Evolutionary conservation across 495 filamentous ascomycete species (phyloP).

Genomic region (Talaromyces trachyspermus): DNA sequence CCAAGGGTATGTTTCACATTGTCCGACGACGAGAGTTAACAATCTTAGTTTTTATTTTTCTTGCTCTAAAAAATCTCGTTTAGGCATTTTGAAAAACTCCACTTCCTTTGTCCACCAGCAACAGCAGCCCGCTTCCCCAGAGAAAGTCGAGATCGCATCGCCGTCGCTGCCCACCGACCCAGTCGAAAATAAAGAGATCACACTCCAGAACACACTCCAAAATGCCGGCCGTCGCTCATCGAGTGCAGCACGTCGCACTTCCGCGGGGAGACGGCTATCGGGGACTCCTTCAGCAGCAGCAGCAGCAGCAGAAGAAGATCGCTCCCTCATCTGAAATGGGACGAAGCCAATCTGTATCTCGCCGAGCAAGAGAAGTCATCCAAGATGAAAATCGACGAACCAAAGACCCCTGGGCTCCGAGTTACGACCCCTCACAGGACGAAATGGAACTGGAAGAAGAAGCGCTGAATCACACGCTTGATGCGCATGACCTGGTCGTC

Average conservation of each 20-base stretch:
- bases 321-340: conserved; percentile 83
- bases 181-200: conserved; percentile 67
- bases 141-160: conserved; percentile 17
- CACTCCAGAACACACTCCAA: conserved; percentile 83
- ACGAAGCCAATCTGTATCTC: conserved; percentile 93
- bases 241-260: conserved; percentile 45
- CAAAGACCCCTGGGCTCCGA: conserved; percentile 89
- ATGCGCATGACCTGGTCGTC: conserved; percentile 52
- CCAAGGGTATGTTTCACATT: too few relatives aligned
- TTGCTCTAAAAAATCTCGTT: too few relatives aligned
- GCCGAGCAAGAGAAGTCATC: conserved; percentile 89
- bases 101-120: conserved; percentile 32
- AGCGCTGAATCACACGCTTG: conserved; percentile 38
- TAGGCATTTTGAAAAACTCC: conserved; percentile 94
- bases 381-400: conserved; percentile 98
- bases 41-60: too few relatives aligned
- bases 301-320: conserved; percentile 46
- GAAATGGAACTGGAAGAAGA: conserved; percentile 43
- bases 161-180: conserved; percentile 20
- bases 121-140: conserved; percentile 38
- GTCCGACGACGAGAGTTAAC: too few relatives aligned
- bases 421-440: conserved; percentile 85
- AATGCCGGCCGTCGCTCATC: conserved; percentile 91
- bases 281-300: conserved; percentile 25
- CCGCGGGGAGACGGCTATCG: conserved; percentile 64